Percentiles rank a stretch among this genome's conserved stretches.
phyloP scores from a whole-genome alignment of 768 basidiomycete species.

The Suillus occidentalis region DNA sequence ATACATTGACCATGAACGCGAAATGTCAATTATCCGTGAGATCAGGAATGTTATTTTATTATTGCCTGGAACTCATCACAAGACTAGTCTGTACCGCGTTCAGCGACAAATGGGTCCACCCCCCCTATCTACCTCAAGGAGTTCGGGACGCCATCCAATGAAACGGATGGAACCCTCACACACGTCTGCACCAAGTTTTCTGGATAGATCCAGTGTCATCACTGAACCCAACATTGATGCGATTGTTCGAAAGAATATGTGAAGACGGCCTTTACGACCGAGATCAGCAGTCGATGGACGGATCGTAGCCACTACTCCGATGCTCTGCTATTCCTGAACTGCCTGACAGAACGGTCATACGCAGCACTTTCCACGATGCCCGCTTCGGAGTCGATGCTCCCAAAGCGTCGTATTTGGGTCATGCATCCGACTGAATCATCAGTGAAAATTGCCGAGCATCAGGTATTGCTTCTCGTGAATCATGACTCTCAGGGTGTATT shows the following conservation, averaged over 20 bases:
- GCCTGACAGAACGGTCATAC: neutral
- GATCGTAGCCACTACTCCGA: neutral
- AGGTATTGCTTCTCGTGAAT: neutral
- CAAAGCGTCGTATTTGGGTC: neutral
- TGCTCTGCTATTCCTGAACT: neutral
- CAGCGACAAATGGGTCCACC: neutral
- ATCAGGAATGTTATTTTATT: neutral
- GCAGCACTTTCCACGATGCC: neutral
- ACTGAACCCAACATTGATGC: neutral
- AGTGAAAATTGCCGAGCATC: neutral
- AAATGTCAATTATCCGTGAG: neutral
- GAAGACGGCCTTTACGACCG: conserved; percentile 1
- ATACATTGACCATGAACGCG: neutral
- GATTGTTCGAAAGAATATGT: neutral
- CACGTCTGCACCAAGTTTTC: neutral
- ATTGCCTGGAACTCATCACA: neutral
- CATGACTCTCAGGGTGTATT: neutral
- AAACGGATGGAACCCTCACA: neutral
- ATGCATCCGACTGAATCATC: neutral
- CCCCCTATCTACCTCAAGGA: neutral
- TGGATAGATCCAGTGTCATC: neutral
- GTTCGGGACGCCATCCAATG: neutral
- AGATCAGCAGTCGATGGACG: conserved; percentile 1
- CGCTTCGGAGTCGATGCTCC: neutral
- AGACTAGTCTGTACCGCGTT: neutral